phyloP scores from a whole-genome alignment of 2,329 filamentous ascomycete genomes.

The Corynespora cassiicola region DNA sequence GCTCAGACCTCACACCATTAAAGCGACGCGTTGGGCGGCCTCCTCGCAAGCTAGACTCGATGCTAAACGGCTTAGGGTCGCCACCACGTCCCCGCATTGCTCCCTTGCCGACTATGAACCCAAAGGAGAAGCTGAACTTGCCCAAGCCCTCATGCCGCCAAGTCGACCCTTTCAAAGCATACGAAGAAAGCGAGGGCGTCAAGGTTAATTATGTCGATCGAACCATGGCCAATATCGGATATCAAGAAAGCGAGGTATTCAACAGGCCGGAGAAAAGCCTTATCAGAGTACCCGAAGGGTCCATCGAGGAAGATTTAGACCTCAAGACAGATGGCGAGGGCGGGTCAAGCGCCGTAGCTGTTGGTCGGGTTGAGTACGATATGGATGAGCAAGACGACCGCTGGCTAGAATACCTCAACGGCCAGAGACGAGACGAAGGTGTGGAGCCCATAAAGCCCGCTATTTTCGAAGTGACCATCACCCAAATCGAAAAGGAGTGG shows the following conservation, averaged over 20 bases:
- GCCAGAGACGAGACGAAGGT: conserved; percentile 73
- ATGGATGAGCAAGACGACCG: conserved; percentile 99
- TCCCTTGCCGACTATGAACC: conserved; percentile 80
- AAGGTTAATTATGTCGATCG: conserved; percentile 93
- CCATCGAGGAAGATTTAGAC: conserved; percentile 69
- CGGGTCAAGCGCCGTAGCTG: conserved; percentile 54
- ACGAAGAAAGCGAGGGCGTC: conserved; percentile 84
- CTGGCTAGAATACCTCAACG: conserved; percentile 88
- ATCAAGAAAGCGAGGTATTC: conserved; percentile 93
- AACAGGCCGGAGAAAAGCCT: conserved; percentile 76
- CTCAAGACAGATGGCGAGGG: conserved; percentile 66
- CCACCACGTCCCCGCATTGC: conserved; percentile 70
- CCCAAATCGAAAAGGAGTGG: conserved; percentile 99
- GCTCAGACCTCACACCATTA: conserved; percentile 47
- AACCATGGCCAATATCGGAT: conserved; percentile 93
- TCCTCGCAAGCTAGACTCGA: conserved; percentile 66
- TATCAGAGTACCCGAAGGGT: conserved; percentile 67
- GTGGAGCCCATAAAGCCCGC: conserved; percentile 88
- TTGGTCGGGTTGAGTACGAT: conserved; percentile 94
- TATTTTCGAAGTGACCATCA: conserved; percentile 96
- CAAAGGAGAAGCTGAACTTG: conserved; percentile 79
- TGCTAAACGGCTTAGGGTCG: conserved; percentile 65
- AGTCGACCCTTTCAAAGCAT: conserved; percentile 79
- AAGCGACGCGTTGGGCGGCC: conserved; percentile 70
- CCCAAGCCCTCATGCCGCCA: conserved; percentile 77